Evolutionary conservation across 257 asterid genomes (phyloP), one percentile per base, ranked within the genome.

Genomic region (Capsicum baccatum): DNA sequence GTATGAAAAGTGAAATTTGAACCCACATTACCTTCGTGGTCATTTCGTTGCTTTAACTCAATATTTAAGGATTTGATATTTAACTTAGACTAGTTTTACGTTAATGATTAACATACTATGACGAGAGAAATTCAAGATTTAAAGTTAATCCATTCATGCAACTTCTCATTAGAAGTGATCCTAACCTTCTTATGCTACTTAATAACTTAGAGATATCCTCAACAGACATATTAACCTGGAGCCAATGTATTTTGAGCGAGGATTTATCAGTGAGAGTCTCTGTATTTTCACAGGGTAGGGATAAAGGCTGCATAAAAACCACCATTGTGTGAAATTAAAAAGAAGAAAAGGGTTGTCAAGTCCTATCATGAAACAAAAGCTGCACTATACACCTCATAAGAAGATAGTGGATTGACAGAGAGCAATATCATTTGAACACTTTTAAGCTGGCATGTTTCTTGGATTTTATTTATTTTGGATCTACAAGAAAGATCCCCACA

Each of bases 391-490:
- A 63, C 16, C 70, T 63, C 70, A 63, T 11, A 2, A 63, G 70
- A 63, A 63, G 70, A 63, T 69, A 39, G 79, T 39, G 79, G 79
- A 69, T 69, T 39, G 42, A 76, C 81, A 76, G 26, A 74, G 80
- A 74, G 81, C 48, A 76, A 52, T 48, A 26, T 12, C 37, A 19
- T 76, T 76, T 76, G 81, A 52, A 76, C 14, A 52, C 81, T 76
- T 76, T 76, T 76, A 76, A 76, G 63, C 81, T 76, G 81, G 81
- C 81, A 52, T 76, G 6, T 50, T 8, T 76, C 63, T 73, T 76
- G 81, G 81, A 52, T 76, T 76, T 76, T 76, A 76, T 52, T 76
- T 76, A 76, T 52, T 76, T 76, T 76, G 63, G 52, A 68, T 68
- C 9, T 68, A 68, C 52, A 68, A 37, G 3, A 68, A 68, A 37